A percentile compares a stretch with the other conserved stretches of the same genome.
Evolutionary conservation across 208 protist genomes (phyloP).

Genomic region (Leishmania guyanensis): DNA sequence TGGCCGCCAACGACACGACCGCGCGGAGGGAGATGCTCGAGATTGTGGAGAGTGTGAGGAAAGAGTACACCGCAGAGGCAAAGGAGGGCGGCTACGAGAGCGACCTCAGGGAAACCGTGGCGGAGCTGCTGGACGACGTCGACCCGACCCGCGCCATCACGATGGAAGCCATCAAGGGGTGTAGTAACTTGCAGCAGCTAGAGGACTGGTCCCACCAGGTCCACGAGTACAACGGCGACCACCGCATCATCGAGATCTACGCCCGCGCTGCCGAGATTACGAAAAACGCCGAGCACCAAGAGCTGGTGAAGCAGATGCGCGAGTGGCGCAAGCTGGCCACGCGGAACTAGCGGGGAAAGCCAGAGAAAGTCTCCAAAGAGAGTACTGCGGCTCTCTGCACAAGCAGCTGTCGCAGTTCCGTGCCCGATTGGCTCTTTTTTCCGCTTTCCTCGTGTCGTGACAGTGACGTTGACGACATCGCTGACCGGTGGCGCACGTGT

Average conservation of each 20-base stretch:
- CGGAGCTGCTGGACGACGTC: slow-evolving; percentile 77
- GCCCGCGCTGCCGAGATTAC: slow-evolving; percentile 78
- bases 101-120: slow-evolving; percentile 66
- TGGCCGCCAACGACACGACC: slow-evolving; percentile 73
- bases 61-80: slow-evolving; percentile 83
- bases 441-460: background rate
- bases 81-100: slow-evolving; percentile 62
- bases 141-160: slow-evolving; percentile 82
- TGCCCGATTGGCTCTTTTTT: background rate
- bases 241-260: slow-evolving; percentile 86
- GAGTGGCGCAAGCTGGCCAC: slow-evolving; percentile 67
- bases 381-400: background rate
- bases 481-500: background rate
- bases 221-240: slow-evolving; percentile 90
- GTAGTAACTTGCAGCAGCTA: slow-evolving; percentile 70
- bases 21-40: slow-evolving; percentile 77
- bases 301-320: slow-evolving; percentile 77
- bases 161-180: slow-evolving; percentile 61
- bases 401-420: background rate
- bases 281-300: slow-evolving; percentile 73
- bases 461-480: background rate
- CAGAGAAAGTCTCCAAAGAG: background rate
- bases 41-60: slow-evolving; percentile 76
- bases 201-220: slow-evolving; percentile 81
- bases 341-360: slow-evolving; percentile 46